Conservation (phyloP, 495 filamentous ascomycete genomes). For the Achaetomiella virescens region DNA sequence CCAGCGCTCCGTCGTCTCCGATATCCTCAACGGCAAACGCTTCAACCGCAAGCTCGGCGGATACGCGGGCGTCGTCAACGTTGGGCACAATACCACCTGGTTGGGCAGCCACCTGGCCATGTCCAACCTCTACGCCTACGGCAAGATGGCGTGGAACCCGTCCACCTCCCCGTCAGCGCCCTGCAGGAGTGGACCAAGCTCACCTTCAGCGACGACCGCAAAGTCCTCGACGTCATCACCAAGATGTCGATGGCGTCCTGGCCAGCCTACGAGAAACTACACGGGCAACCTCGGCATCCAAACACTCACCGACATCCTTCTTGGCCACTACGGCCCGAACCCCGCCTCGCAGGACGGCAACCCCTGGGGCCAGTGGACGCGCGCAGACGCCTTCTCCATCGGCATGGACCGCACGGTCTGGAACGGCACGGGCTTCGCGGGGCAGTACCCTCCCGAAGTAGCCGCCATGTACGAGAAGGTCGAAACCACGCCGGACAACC, state of each 20-base stretch:
- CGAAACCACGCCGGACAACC: slow-evolving; percentile 60
- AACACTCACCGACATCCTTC: slow-evolving; percentile 62
- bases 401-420: slow-evolving; percentile 67
- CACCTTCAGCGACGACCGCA: slow-evolving; percentile 52
- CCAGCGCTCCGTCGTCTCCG: slow-evolving; percentile 45
- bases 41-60: slow-evolving; percentile 55
- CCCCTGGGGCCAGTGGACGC: slow-evolving; percentile 68
- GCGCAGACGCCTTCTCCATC: slow-evolving; percentile 51
- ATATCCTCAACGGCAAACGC: slow-evolving; percentile 54
- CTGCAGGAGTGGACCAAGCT: slow-evolving; percentile 61
- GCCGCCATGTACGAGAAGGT: slow-evolving; percentile 52
- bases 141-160: slow-evolving; percentile 59
- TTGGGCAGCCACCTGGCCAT: slow-evolving; percentile 61
- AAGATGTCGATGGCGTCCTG: slow-evolving; percentile 63
- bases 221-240: slow-evolving; percentile 53
- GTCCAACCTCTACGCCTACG: slow-evolving; percentile 69
- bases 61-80: slow-evolving; percentile 63
- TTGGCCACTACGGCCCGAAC: slow-evolving; percentile 61
- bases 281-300: slow-evolving; percentile 65
- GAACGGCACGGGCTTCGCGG: slow-evolving; percentile 59
- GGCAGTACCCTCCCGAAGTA: slow-evolving; percentile 60
- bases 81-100: slow-evolving; percentile 62
- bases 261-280: slow-evolving; percentile 66
- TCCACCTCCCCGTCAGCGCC: slow-evolving; percentile 39
- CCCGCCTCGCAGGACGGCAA: slow-evolving; percentile 62